phyloP scores from a whole-genome alignment of 1,284 basidiomycete genomes.

The Naganishia liquefaciens region DNA sequence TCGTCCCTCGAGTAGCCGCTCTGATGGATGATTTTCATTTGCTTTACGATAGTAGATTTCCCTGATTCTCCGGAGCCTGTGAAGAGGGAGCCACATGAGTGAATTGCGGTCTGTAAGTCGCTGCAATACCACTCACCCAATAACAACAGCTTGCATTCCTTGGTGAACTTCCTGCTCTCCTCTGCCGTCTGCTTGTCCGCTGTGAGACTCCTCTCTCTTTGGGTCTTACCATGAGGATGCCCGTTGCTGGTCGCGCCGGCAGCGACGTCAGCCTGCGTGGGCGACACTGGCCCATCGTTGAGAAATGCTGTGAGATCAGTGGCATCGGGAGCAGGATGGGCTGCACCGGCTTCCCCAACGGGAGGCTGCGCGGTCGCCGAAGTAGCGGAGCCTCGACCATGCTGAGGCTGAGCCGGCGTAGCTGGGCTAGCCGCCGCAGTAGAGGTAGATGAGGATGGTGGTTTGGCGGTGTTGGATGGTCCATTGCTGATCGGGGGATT shows the following conservation, averaged over 20 bases:
- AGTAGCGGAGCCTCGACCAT: not conserved
- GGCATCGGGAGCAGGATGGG: not conserved
- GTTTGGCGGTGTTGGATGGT: not conserved
- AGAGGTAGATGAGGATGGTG: not conserved
- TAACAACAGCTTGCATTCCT: conserved; percentile 92
- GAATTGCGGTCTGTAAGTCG: not conserved
- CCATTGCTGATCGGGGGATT: not conserved
- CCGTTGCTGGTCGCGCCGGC: conserved; percentile 8
- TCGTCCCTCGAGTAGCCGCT: conserved; percentile 84
- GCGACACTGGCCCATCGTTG: conserved; percentile 24
- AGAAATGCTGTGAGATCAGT: conserved; percentile 15
- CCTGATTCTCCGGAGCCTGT: conserved; percentile 81
- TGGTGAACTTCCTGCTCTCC: conserved; percentile 66
- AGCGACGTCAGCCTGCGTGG: conserved; percentile 16
- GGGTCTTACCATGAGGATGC: conserved; percentile 38
- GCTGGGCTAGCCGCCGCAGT: conserved; percentile 1
- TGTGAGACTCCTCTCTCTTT: conserved; percentile 64
- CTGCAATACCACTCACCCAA: conserved; percentile 64
- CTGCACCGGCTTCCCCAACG: not conserved
- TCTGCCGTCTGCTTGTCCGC: conserved; percentile 62
- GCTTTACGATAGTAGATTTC: conserved; percentile 95
- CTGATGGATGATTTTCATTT: conserved; percentile 99
- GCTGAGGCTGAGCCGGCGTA: not conserved
- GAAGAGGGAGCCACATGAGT: not conserved
- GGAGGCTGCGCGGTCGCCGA: not conserved